These are phyloP conservation scores for Aureobasidium sp. DNA, from an alignment of 2,329 filamentous ascomycete species.

Conservation along the genomic window DNA sequence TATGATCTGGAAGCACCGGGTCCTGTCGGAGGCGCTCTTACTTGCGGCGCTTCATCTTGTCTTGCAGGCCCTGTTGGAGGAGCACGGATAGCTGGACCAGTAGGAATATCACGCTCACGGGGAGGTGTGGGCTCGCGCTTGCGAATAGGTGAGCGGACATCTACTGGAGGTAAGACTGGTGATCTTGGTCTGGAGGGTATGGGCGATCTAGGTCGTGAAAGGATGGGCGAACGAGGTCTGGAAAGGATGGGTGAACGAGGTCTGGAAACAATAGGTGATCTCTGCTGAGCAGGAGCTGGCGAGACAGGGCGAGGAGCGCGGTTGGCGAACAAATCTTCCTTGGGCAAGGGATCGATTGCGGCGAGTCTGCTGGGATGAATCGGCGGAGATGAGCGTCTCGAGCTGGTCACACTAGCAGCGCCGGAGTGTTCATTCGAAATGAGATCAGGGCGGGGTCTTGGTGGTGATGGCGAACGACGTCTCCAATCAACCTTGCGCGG, in stretches of 20 bases:
- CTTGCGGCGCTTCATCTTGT: slow-evolving; percentile 10
- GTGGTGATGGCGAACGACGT: slow-evolving; percentile 47
- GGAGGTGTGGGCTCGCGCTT: slow-evolving; percentile 28
- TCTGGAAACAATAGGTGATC: background rate
- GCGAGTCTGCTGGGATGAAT: slow-evolving; percentile 47
- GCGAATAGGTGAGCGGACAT: slow-evolving; percentile 26
- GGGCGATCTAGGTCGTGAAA: slow-evolving; percentile 5
- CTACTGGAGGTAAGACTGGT: background rate
- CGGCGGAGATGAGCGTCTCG: slow-evolving; percentile 54
- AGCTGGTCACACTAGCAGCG: slow-evolving; percentile 48
- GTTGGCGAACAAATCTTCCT: slow-evolving; percentile 16
- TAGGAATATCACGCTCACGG: slow-evolving; percentile 21
- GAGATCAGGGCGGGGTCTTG: slow-evolving; percentile 26
- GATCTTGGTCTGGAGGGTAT: background rate
- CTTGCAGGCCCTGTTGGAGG: slow-evolving; percentile 26
- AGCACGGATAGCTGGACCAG: slow-evolving; percentile 21
- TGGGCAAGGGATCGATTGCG: slow-evolving; percentile 23
- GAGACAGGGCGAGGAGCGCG: slow-evolving; percentile 22
- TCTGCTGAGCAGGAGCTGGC: slow-evolving; percentile 15
- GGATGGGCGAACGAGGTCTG: background rate
- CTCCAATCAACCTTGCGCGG: slow-evolving; percentile 41
- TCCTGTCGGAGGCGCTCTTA: slow-evolving; percentile 18
- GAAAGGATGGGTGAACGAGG: background rate
- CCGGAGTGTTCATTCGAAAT: slow-evolving; percentile 43
- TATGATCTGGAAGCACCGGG: slow-evolving; percentile 1